These are phyloP conservation scores for Stenocarpella maydis DNA, from an alignment of 2,329 filamentous ascomycete genomes.

Conservation along the genomic window DNA sequence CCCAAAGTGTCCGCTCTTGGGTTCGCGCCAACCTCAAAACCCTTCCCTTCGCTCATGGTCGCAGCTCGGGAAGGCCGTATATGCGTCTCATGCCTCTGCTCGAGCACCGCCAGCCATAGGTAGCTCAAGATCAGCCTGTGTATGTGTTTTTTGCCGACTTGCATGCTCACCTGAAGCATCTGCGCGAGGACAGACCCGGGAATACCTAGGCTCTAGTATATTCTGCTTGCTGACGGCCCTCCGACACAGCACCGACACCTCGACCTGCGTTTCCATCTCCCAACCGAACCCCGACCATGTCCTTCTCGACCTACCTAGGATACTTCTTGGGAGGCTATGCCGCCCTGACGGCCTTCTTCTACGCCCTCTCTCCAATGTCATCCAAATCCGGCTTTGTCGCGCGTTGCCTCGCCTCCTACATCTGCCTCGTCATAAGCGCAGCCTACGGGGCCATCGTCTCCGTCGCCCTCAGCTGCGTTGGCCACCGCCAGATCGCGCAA, in stretches of 20 bases:
- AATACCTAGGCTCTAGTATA: background rate
- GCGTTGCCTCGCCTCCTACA: constrained; percentile 72
- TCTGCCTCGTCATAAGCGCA: constrained; percentile 67
- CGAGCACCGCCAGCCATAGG: background rate
- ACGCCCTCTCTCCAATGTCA: constrained; percentile 66
- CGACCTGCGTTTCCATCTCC: background rate
- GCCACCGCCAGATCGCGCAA: constrained; percentile 80
- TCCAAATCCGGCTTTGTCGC: constrained; percentile 73
- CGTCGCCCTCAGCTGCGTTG: constrained; percentile 73
- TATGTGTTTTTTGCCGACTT: background rate
- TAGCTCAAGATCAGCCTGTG: background rate
- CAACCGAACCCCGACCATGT: constrained; percentile 44
- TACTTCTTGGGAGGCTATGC: constrained; percentile 62
- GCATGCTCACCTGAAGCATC: background rate
- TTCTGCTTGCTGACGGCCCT: constrained; percentile 21
- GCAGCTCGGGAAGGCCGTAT: background rate
- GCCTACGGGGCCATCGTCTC: constrained; percentile 80
- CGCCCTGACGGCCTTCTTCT: constrained; percentile 63
- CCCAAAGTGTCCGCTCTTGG: constrained; percentile 5
- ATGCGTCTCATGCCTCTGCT: constrained; percentile 1
- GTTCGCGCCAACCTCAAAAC: constrained; percentile 8
- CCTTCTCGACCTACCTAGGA: constrained; percentile 48
- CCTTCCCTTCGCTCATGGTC: constrained; percentile 4
- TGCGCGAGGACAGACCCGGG: background rate
- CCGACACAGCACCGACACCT: background rate